phyloP scores from a whole-genome alignment of 495 filamentous ascomycete species.

The Penicillium simplicissimum region DNA sequence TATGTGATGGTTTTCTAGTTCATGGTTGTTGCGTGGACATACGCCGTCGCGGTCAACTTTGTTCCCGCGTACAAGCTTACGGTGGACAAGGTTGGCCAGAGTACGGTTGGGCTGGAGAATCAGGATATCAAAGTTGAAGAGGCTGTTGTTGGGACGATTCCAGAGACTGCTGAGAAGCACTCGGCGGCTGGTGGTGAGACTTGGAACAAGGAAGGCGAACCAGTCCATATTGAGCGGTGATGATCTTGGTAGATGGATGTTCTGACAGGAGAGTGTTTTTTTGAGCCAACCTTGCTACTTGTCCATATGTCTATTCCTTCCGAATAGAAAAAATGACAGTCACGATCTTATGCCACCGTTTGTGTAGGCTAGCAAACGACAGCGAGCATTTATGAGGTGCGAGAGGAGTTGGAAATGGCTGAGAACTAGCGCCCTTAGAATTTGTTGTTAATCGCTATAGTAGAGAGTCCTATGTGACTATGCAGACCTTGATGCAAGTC shows the following conservation, averaged over 20 bases:
- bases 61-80: slow-evolving; percentile 57
- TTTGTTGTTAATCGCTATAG: not conserved
- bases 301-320: not conserved
- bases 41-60: slow-evolving; percentile 64
- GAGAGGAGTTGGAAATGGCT: not conserved
- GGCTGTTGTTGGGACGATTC: slow-evolving; percentile 19
- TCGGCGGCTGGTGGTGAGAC: not conserved
- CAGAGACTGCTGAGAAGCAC: not conserved
- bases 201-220: slow-evolving; percentile 12
- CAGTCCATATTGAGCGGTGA: slow-evolving; percentile 15
- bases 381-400: not conserved
- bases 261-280: not conserved
- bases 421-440: not conserved
- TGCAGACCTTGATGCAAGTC: not conserved
- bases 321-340: not conserved
- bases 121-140: slow-evolving; percentile 28
- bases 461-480: slow-evolving; percentile 4
- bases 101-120: slow-evolving; percentile 50
- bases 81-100: slow-evolving; percentile 58
- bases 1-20: slow-evolving; percentile 23
- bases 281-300: not conserved
- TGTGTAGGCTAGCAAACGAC: not conserved
- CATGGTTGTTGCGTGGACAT: slow-evolving; percentile 58
- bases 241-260: too few relatives aligned
- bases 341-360: not conserved